These are phyloP conservation scores for Pichia sp. DNA, from an alignment of 1,139 yeast species.

Conservation along the genomic window DNA sequence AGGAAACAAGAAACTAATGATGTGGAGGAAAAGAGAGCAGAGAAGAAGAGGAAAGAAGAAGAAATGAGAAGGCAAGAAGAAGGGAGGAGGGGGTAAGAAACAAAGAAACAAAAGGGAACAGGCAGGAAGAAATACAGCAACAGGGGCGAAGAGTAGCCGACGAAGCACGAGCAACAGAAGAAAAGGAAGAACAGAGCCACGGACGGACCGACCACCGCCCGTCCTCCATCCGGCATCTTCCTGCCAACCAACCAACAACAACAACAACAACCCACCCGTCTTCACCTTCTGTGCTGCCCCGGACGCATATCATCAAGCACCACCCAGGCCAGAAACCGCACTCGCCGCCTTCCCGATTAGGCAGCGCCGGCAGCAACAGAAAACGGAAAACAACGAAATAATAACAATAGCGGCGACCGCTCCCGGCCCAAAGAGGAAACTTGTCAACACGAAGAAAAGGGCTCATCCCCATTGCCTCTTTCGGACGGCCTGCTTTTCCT, in stretches of 20 bases:
- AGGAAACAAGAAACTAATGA: not conserved
- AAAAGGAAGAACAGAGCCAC: not conserved
- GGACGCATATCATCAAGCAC: not conserved
- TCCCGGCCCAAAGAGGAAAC: conserved; percentile 8
- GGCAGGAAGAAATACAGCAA: not conserved
- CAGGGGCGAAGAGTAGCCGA: not conserved
- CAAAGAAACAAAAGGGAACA: not conserved
- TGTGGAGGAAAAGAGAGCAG: not conserved
- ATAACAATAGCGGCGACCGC: not conserved
- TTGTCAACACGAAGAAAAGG: conserved; percentile 8
- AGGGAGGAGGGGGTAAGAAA: not conserved
- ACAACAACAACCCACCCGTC: not conserved
- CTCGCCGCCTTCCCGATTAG: not conserved
- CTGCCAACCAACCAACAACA: not conserved
- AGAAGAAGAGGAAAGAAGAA: not conserved
- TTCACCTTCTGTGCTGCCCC: not conserved
- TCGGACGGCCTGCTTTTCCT: not conserved
- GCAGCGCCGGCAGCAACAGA: conserved; percentile 1
- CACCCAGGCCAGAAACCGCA: not conserved
- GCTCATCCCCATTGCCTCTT: conserved; percentile 1
- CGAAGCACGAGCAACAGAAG: not conserved
- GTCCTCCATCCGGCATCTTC: not conserved
- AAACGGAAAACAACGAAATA: not conserved
- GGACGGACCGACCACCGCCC: not conserved
- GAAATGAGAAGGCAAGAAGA: not conserved